Conservation (phyloP, 495 filamentous ascomycete genomes). For the Penicillium canariense region DNA sequence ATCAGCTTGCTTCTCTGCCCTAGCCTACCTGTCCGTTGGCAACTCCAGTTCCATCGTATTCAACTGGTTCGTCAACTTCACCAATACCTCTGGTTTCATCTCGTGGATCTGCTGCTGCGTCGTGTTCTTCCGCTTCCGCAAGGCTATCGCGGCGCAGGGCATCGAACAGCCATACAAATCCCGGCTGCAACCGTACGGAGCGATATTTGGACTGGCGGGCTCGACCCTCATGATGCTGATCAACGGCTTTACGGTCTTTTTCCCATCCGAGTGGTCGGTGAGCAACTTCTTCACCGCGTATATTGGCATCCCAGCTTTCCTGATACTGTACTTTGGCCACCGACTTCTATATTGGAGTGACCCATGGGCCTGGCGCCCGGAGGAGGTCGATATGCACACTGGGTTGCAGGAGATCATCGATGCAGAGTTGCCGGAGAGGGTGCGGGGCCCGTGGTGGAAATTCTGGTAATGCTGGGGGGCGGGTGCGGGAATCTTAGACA, state of each 20-base stretch:
- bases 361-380: constrained; percentile 50
- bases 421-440: constrained; percentile 43
- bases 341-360: constrained; percentile 44
- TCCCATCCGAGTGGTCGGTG: constrained; percentile 51
- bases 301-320: constrained; percentile 59
- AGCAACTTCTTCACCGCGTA: constrained; percentile 60
- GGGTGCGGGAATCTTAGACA: no score
- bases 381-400: constrained; percentile 57
- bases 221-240: constrained; percentile 54
- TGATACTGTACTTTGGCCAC: constrained; percentile 56
- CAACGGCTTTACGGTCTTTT: constrained; percentile 65
- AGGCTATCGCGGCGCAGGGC: constrained; percentile 49
- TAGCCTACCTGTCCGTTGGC: constrained; percentile 39
- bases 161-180: constrained; percentile 55
- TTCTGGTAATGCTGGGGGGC: constrained; percentile 21
- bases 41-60: constrained; percentile 38
- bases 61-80: constrained; percentile 60
- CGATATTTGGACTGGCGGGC: constrained; percentile 47
- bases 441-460: constrained; percentile 34
- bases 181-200: constrained; percentile 51
- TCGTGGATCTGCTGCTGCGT: constrained; percentile 61
- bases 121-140: constrained; percentile 59
- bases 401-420: constrained; percentile 53
- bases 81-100: constrained; percentile 59
- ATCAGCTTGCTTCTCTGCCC: constrained; percentile 32